A percentile compares a stretch with the other conserved stretches of the same genome.
Evolutionary conservation across 768 basidiomycete genomes (phyloP).

Genomic region (Podaxis rugospora): DNA sequence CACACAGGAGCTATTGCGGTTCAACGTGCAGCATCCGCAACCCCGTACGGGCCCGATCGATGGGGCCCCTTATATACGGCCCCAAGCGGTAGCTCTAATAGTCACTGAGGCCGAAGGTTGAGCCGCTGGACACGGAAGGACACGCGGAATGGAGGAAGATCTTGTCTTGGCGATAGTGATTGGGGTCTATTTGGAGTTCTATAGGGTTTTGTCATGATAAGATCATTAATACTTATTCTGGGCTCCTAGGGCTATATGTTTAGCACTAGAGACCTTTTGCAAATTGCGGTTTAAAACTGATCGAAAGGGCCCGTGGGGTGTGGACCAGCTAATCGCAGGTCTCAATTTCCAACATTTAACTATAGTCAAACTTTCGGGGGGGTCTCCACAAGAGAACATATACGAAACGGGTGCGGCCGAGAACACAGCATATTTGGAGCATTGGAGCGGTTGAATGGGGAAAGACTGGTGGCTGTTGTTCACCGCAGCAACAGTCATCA

Average conservation of each 20-base stretch:
- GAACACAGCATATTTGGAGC: background rate
- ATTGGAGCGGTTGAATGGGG: background rate
- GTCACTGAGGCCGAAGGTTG: background rate
- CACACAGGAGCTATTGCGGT: slow-evolving; percentile 64
- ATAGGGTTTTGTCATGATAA: background rate
- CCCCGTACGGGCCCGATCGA: slow-evolving; percentile 57
- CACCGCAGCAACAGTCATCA: slow-evolving; percentile 8
- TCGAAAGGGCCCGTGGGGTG: no score
- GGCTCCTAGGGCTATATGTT: background rate
- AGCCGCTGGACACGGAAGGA: background rate
- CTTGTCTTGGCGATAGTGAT: background rate
- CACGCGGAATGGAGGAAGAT: background rate
- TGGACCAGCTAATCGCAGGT: no score
- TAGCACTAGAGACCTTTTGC: no score
- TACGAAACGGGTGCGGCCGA: background rate
- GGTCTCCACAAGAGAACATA: background rate
- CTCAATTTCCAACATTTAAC: no score
- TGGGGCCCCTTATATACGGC: slow-evolving; percentile 37
- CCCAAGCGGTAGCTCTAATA: background rate
- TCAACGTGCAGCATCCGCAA: slow-evolving; percentile 84
- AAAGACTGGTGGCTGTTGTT: background rate
- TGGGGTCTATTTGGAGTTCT: background rate
- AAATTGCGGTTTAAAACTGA: no score
- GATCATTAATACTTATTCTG: background rate
- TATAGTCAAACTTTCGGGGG: no score